Evolutionary conservation across 495 filamentous ascomycete genomes (phyloP), one percentile per base, ranked within the genome.

Genomic region (Aspergillus biplanus): DNA sequence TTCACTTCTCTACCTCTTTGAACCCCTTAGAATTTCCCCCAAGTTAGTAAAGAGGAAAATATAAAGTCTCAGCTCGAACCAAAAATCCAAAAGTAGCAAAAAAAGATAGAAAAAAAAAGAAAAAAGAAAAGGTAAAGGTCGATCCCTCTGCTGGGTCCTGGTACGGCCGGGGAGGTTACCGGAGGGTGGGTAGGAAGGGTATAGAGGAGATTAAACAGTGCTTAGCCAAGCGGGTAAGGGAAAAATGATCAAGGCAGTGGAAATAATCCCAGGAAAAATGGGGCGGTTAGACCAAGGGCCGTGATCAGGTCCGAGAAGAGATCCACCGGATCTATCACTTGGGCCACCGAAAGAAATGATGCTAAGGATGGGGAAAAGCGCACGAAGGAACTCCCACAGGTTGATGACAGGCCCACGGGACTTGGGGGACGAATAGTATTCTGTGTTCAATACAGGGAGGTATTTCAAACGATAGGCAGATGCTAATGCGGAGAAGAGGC

Each of bases 181-280:
- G 61, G 58, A 62, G 34, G 56, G 59, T 68, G 64, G 64, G 61
- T 58, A 57, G 55, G 32, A 59, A 65, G 67, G 56, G 46, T 63
- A 63, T 66, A 65, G 70, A 62, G 61, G 62, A 70, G 62, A 69
- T 67, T 67, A 66, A 68, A 67, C 66, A 58, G 60, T 65, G 64
- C 63, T 67, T 65, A 67, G 62, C 61, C 68, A 66, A 68, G 65
- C 58, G 61, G 68, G 61, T 64, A 63, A 62, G 52, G 52, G 56
- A 63, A 58, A 56, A 56, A 58, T 37, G 56, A 62, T 58, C 59
- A 65, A 58, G 62, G 62, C 59, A 67, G 63, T 70, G 62, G 63
- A 67, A 70, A 70, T 64, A 64, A 59, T 53, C 52, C 47, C 53
- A 60, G 63, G 49, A 63, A 53, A 46, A 59, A 52, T 35, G 55